Conservation (phyloP, 164 flowering plant species). For the Aristolochia fimbriata region DNA sequence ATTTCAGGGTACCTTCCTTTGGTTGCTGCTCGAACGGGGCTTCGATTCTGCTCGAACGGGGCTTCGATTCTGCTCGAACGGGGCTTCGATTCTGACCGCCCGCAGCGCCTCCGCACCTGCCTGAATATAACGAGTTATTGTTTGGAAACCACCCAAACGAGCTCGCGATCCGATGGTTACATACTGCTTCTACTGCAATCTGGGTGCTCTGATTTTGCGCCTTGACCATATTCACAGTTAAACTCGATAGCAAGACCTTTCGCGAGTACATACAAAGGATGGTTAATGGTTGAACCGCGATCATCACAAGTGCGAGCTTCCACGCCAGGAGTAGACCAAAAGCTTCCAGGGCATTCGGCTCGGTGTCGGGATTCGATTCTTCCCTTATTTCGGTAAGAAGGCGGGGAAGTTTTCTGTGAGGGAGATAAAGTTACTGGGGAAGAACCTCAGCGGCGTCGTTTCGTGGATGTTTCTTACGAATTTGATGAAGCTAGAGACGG, state of each 20-base stretch:
- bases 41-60: too few relatives aligned
- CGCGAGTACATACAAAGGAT: slow-evolving; percentile 25
- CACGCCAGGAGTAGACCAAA: slow-evolving; percentile 27
- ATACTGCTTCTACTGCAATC: slow-evolving; percentile 20
- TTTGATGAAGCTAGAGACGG: slow-evolving; percentile 29
- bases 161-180: slow-evolving; percentile 16
- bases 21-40: too few relatives aligned
- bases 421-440: slow-evolving; percentile 37
- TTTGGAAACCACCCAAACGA: slow-evolving; percentile 21
- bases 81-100: too few relatives aligned
- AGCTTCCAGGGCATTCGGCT: slow-evolving; percentile 36
- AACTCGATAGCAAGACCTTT: slow-evolving; percentile 24
- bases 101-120: too few relatives aligned
- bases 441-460: slow-evolving; percentile 49
- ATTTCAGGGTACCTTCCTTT: too few relatives aligned
- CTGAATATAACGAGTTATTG: too few relatives aligned
- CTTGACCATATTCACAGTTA: slow-evolving; percentile 22
- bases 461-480: slow-evolving; percentile 57
- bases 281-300: slow-evolving; percentile 35
- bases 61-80: too few relatives aligned
- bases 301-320: slow-evolving; percentile 34
- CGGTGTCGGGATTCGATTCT: slow-evolving; percentile 40
- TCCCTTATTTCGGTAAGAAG: slow-evolving; percentile 14
- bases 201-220: slow-evolving; percentile 18
- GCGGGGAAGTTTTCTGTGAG: slow-evolving; percentile 20